Base-by-base conservation (phyloP, 2,329 filamentous ascomycete species). In the Chalaropsis thielavioides region DNA sequence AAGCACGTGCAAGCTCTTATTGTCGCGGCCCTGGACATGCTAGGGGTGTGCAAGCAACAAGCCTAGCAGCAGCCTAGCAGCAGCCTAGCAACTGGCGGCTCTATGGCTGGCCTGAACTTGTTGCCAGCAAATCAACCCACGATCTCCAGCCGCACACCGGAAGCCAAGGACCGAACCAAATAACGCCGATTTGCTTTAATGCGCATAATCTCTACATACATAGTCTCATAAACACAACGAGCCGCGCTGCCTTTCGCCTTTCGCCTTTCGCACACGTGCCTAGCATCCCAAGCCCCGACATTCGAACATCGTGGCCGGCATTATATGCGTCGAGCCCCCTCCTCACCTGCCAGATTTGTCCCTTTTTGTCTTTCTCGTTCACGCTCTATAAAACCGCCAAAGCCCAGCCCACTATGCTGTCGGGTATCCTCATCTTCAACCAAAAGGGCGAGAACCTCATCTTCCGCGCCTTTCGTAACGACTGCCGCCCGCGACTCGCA, bases 371-470 rank as follows among this genome's bases (percentile, higher is more conserved):
- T 22, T 24, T 27, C 46, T 22, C 10, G 19, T 51, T 27, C 22
- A 10, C 27, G 27, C 15, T 27, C 54, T 11, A 38, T n/a, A 35
- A 17, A 11, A 38, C 4, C 54, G 19, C 43, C 31, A 13, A 60
- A 19, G 35, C 1, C 24, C 17, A 13, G 24, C 27, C 58, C 24
- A 61, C 17, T 11, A 99, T 99, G 95, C 81, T 99, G 71, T 97
- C 92, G 71, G 94, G 94, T 67, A 92, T 99, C 73, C 85, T 99
- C 70, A 87, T 99, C 71, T 99, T 99, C 83, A 99, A 99, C 71
- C 94, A 99, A 76, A 99, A 99, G 79, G 94, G 94, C 78, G 94
- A 99, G 80, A 96, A 99, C 77, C 89, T 99, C 73, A 99, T 99
- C 76, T 96, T 99, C 80, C 90, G 94, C 73, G 91, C 94, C 72